Conservation (phyloP, 768 basidiomycete species). For the Tylopilus felleus region DNA sequence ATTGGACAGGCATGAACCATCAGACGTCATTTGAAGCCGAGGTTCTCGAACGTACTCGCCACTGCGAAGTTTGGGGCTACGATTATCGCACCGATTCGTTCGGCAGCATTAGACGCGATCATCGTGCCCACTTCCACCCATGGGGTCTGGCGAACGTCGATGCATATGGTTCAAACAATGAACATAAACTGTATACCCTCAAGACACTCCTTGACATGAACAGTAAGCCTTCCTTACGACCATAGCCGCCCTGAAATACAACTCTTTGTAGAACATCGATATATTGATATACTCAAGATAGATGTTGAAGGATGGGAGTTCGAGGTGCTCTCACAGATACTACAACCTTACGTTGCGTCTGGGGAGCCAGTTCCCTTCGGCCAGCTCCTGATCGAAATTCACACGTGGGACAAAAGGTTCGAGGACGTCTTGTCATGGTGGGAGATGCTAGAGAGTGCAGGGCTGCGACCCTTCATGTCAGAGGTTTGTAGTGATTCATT, state of each 20-base stretch:
- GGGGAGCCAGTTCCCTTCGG: conserved; percentile 43
- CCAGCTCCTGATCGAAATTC: conserved; percentile 47
- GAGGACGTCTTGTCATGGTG: conserved; percentile 43
- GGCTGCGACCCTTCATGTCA: conserved; percentile 45
- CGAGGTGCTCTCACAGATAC: conserved; percentile 38
- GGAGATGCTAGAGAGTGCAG: conserved; percentile 44
- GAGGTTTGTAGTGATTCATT: conserved; percentile 29
- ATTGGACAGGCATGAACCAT: conserved; percentile 44
- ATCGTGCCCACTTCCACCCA: conserved; percentile 42
- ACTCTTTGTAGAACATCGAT: conserved; percentile 29
- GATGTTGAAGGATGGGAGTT: conserved; percentile 51
- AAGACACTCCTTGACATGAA: conserved; percentile 43
- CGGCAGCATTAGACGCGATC: conserved; percentile 31
- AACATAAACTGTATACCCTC: conserved; percentile 44
- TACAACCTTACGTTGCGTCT: conserved; percentile 35
- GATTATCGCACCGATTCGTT: conserved; percentile 42
- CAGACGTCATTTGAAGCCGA: conserved; percentile 66
- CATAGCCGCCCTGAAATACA: background rate
- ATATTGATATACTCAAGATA: conserved; percentile 43
- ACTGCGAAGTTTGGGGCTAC: conserved; percentile 61
- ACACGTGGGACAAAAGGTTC: conserved; percentile 36
- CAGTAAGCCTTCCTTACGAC: conserved; percentile 25
- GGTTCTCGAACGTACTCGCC: conserved; percentile 43
- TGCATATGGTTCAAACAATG: conserved; percentile 30
- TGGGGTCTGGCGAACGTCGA: conserved; percentile 41